Conservation (phyloP, 2,329 filamentous ascomycete genomes). For the Claviceps sp. region DNA sequence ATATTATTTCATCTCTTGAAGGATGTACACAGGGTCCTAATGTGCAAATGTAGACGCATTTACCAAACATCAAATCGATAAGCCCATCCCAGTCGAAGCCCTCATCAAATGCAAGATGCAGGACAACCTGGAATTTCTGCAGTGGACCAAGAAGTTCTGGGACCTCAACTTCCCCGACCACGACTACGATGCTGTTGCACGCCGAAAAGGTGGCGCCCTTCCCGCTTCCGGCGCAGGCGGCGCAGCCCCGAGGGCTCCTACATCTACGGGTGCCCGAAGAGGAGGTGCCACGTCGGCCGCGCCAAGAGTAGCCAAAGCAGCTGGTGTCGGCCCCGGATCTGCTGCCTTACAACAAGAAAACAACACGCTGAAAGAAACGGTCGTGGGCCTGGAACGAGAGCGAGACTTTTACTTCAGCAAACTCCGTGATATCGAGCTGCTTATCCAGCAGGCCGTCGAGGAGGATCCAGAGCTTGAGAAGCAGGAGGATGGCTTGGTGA, state of each 20-base stretch:
- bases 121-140: constrained; percentile 97
- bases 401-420: constrained; percentile 99
- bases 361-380: constrained; percentile 80
- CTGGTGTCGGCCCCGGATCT: constrained; percentile 44
- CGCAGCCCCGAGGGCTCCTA: constrained; percentile 32
- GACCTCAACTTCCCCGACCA: constrained; percentile 95
- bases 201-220: constrained; percentile 65
- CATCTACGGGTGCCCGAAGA: constrained; percentile 34
- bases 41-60: constrained; percentile 51
- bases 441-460: constrained; percentile 87
- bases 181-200: constrained; percentile 81
- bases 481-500: constrained; percentile 81
- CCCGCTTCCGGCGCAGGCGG: constrained; percentile 27
- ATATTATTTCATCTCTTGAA: neutral
- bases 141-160: constrained; percentile 96
- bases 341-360: constrained; percentile 77
- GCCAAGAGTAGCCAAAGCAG: constrained; percentile 32
- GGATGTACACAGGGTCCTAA: constrained; percentile 2
- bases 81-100: constrained; percentile 73
- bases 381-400: constrained; percentile 88
- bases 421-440: constrained; percentile 86
- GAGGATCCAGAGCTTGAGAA: constrained; percentile 87
- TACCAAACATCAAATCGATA: constrained; percentile 74
- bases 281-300: constrained; percentile 45
- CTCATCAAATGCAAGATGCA: constrained; percentile 99